Base-by-base conservation (phyloP, 169 alveolate genomes). In the Babesia microti region DNA sequence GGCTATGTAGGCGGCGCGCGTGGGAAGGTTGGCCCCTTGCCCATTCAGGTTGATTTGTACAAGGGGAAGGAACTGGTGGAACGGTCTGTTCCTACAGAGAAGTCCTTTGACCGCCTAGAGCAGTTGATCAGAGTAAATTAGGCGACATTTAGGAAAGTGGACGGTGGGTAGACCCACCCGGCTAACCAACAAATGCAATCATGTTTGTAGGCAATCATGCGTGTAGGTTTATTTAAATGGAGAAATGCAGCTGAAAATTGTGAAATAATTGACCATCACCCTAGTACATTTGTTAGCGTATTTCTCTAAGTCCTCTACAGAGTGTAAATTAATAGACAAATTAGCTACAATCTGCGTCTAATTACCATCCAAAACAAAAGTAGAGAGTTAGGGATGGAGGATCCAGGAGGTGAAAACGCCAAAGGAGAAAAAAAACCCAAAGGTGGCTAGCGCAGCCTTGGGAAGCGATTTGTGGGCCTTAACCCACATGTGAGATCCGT, bases 1-100 rank as follows among this genome's bases (percentile, higher is more conserved):
- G 92, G 92, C 36, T 84, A 84, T 34, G 92, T 76, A 3, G 89
- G 89, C 11, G 74, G 85, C 11, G 70, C 81, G 21, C 87, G 86
- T 1, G 76, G 78, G 22, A 75, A 78, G 79, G 83, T 66, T 6
- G 15, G 33, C 22, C 24, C n/a, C 2, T 17, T 21, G 7, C 12
- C 14, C 9, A 14, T n/a, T n/a, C 56, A 73, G 87, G 79, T 83
- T 29, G 91, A 84, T 36, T 54, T 84, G 46, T 84, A 84, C 43
- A 85, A 78, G 39, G 78, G 74, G 41, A 79, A 84, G 52, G 57
- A 78, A 50, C 40, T 65, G 37, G 85, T 79, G 33, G 79, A 76
- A 56, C 36, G 89, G 39, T 78, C 69, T 49, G 61, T 84, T 19
- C 87, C 88, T 17, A 68, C 78, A 9, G 89, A 67, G 27, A 67